Base-by-base conservation (phyloP, 2,329 filamentous ascomycete species). In the Stagonosporopsis chrysanthemi region DNA sequence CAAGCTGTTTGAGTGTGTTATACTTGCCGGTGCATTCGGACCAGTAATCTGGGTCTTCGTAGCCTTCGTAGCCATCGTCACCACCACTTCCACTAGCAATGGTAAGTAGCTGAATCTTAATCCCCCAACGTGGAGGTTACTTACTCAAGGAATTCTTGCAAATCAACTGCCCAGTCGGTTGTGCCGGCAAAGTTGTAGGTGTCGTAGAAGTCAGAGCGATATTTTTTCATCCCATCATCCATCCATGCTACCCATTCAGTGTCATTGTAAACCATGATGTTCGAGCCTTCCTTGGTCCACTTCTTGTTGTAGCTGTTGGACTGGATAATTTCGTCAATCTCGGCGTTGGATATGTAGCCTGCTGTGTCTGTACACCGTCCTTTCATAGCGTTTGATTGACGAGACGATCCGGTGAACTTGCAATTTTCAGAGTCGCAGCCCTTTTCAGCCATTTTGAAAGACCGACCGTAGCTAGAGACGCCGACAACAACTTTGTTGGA, bases 381-480 rank as follows among this genome's bases (percentile, higher is more conserved):
- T 24, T 41, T 41, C 4, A 9, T 5, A 6, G 38, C 38, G 19
- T 23, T 6, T 12, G 38, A 41, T 5, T 8, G 4, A 3, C 11
- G 6, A 14, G 38, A 8, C 38, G 38, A 24, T 24, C 11, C 12
- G 24, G 17, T 23, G 17, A 41, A 19, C 12, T 3, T 12, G 4
- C 22, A 23, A 7, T 11, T 19, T 8, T 23, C 17, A 12, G 19
- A 12, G 31, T 33, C 31, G 14, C 38, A 41, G 3, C 19, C 17
- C 6, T 19, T 43, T 15, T 58, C 17, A 6, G 66, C 58, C 76
- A 78, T 78, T 12, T 67, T 48, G 53, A 77, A 78, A 0, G 67
- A 68, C 1, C 75, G 65, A 1, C 73, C 74, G 60, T 77, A 79
- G 60, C 71, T 74, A 0, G 68, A 19, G 2, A 73, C 64, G 14